These are phyloP conservation scores for Sclerotinia spermophila DNA, from an alignment of 2,329 filamentous ascomycete species.

Conservation along the genomic window DNA sequence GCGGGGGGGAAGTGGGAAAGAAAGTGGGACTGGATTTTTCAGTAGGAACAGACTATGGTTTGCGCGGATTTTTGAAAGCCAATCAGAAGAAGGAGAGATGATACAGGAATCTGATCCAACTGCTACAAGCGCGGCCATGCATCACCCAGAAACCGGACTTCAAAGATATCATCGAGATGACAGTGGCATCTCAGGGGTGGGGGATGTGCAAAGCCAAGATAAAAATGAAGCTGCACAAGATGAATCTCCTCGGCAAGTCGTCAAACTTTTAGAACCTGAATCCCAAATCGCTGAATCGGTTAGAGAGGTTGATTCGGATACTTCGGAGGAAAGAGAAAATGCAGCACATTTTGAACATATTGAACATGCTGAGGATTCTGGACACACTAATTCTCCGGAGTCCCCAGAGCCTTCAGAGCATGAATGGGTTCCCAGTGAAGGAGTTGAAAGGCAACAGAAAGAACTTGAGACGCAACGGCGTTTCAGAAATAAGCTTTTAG, in stretches of 20 bases:
- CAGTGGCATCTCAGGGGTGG: background rate
- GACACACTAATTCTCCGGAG: too few relatives aligned
- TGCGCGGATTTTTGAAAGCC: background rate
- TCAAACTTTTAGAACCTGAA: background rate
- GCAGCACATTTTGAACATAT: background rate
- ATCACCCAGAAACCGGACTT: background rate
- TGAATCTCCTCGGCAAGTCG: background rate
- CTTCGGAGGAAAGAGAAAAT: background rate
- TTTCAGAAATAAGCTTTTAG: background rate
- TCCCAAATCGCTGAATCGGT: too few relatives aligned
- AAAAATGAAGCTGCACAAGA: background rate
- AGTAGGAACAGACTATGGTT: background rate
- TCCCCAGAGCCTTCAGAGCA: background rate
- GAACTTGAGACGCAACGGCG: background rate
- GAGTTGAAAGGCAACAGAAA: background rate
- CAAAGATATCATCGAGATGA: background rate
- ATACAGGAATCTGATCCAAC: background rate
- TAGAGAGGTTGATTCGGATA: background rate
- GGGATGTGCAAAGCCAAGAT: background rate
- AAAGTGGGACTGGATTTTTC: background rate
- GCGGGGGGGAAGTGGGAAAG: background rate
- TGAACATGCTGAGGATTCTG: background rate
- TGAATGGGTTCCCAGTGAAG: background rate
- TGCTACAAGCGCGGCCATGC: fast-evolving
- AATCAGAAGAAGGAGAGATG: too few relatives aligned